Evolutionary conservation across 768 basidiomycete species (phyloP).

Genomic region (Pulveroboletus frians): DNA sequence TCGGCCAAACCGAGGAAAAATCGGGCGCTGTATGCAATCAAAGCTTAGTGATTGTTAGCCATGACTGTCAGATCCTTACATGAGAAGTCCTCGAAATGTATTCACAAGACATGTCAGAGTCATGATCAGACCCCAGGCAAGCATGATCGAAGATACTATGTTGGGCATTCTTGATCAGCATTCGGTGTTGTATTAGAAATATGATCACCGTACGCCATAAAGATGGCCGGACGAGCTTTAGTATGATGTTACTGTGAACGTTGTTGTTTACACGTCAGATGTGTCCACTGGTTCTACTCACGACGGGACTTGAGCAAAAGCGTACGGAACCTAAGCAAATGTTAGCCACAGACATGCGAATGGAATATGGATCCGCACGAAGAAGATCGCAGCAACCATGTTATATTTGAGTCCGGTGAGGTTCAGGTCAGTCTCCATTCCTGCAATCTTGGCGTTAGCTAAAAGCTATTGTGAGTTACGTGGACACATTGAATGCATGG

Average conservation of each 20-base stretch:
- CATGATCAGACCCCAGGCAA: constrained; percentile 35
- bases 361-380: constrained; percentile 17
- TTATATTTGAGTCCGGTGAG: constrained; percentile 36
- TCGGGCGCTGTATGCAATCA: constrained; percentile 25
- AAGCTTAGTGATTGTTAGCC: constrained; percentile 1
- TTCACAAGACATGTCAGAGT: constrained; percentile 36
- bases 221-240: constrained; percentile 33
- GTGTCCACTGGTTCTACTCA: constrained; percentile 15
- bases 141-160: constrained; percentile 36
- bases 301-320: constrained; percentile 37
- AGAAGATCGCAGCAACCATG: constrained; percentile 36
- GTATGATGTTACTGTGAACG: constrained; percentile 29
- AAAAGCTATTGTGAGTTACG: constrained; percentile 3
- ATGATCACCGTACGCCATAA: constrained; percentile 25
- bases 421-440: constrained; percentile 38
- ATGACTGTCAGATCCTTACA: constrained; percentile 19
- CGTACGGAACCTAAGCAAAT: constrained; percentile 31
- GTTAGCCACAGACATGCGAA: neutral
- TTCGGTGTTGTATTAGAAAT: neutral
- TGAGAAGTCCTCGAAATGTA: constrained; percentile 23
- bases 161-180: constrained; percentile 4
- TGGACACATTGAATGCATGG: neutral
- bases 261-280: neutral
- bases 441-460: constrained; percentile 43
- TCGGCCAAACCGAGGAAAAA: constrained; percentile 44